Conservation (phyloP, 371 early-diverging fungal genomes). For the Rhizomucor miehei region DNA sequence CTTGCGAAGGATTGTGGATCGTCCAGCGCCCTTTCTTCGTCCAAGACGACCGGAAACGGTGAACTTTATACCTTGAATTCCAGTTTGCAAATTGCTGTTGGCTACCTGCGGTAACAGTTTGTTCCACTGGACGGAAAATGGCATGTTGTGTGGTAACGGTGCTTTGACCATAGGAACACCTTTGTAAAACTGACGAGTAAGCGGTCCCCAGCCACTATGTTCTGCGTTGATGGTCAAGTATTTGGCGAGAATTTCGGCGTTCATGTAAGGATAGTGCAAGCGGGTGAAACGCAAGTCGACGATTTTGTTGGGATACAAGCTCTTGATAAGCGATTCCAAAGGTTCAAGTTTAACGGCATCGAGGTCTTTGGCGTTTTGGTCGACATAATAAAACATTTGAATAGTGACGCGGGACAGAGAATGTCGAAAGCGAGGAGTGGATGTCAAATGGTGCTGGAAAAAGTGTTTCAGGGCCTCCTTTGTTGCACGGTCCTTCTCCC, state of each 20-base stretch:
- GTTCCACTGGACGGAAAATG: conserved; percentile 46
- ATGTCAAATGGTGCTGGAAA: conserved; percentile 48
- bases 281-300: conserved; percentile 41
- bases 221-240: conserved; percentile 44
- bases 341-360: conserved; percentile 37
- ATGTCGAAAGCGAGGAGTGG: conserved; percentile 48
- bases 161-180: conserved; percentile 46
- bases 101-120: conserved; percentile 41
- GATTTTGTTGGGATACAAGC: conserved; percentile 44
- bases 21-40: conserved; percentile 43
- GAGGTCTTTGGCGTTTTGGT: conserved; percentile 32
- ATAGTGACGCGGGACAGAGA: conserved; percentile 46
- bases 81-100: conserved; percentile 43
- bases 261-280: conserved; percentile 52
- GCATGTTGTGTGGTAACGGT: conserved; percentile 49
- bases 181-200: conserved; percentile 44
- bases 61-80: conserved; percentile 52
- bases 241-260: conserved; percentile 52
- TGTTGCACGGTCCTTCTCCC: conserved; percentile 50
- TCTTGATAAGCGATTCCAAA: conserved; percentile 36
- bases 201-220: conserved; percentile 33
- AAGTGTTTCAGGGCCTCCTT: conserved; percentile 40
- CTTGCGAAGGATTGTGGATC: conserved; percentile 42
- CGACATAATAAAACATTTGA: conserved; percentile 51
- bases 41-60: conserved; percentile 50